Evolutionary conservation across 345 rosid species (phyloP).

Genomic region (Excoecaria agallocha): DNA sequence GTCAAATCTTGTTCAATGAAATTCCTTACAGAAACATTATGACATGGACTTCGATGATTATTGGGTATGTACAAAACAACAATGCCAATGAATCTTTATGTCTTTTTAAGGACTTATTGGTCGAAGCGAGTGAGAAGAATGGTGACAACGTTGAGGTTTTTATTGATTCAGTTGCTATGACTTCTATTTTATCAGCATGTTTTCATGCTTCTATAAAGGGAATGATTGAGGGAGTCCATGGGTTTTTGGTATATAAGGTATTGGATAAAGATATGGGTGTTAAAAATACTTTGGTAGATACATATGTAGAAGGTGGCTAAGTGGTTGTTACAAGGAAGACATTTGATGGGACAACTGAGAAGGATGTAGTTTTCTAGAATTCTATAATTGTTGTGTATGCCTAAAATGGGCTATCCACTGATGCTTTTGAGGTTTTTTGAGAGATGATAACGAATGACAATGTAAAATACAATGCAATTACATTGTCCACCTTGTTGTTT

Average conservation of each 20-base stretch:
- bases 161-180: too few species aligned
- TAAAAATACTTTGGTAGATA: conserved; percentile 69
- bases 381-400: conserved; percentile 70
- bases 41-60: conserved; percentile 81
- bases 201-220: conserved; percentile 47
- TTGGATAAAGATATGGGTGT: conserved; percentile 52
- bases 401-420: conserved; percentile 61
- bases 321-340: conserved; percentile 50
- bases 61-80: conserved; percentile 67
- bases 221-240: conserved; percentile 59
- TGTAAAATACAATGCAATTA: conserved; percentile 56
- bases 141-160: conserved; percentile 25
- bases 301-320: conserved; percentile 67
- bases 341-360: conserved; percentile 61
- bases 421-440: conserved; percentile 59
- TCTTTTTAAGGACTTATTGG: conserved; percentile 63
- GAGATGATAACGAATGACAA: conserved; percentile 38
- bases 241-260: conserved; percentile 58
- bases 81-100: conserved; percentile 48
- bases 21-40: conserved; percentile 66
- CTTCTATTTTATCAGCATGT: conserved; percentile 76
- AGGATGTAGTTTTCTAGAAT: conserved; percentile 72
- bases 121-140: conserved; percentile 40
- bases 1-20: conserved; percentile 68
- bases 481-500: conserved; percentile 63